Evolutionary conservation across 2,329 filamentous ascomycete species (phyloP).

Genomic region (Diplodia scrobiculata): DNA sequence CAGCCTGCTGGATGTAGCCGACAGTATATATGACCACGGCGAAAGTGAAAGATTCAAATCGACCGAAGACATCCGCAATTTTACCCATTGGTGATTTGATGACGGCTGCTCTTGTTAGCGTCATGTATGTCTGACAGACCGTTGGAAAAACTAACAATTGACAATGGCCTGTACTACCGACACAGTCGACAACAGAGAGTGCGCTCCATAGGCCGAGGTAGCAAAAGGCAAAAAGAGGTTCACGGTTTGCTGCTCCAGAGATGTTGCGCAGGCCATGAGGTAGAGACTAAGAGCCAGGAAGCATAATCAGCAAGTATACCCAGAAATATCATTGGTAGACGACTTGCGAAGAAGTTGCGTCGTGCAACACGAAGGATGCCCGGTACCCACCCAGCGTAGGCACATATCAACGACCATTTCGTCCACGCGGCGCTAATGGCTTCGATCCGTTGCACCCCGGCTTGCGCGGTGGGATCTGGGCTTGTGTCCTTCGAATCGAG

Average conservation of each 20-base stretch:
- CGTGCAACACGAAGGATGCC: background rate
- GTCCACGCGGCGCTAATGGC: conserved; percentile 55
- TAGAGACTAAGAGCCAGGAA: conserved; percentile 40
- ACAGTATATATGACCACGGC: conserved; percentile 58
- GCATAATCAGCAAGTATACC: conserved; percentile 32
- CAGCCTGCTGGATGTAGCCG: conserved; percentile 61
- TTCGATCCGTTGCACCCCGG: conserved; percentile 53
- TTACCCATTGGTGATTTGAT: conserved; percentile 65
- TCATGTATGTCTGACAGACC: background rate
- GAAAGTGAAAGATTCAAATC: conserved; percentile 60
- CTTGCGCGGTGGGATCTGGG: background rate
- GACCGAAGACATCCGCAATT: conserved; percentile 64
- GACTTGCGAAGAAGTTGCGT: background rate
- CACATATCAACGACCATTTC: conserved; percentile 50
- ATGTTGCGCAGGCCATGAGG: conserved; percentile 66
- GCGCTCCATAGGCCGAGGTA: conserved; percentile 65
- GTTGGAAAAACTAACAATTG: conserved; percentile 49
- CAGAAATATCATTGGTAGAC: background rate
- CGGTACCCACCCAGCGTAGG: conserved; percentile 47
- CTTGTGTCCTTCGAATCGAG: background rate
- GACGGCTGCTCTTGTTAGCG: conserved; percentile 47
- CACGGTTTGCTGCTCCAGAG: conserved; percentile 67
- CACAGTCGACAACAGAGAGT: conserved; percentile 67
- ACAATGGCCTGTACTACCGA: conserved; percentile 66
- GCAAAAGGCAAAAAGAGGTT: conserved; percentile 64